Evolutionary conservation across 2,329 filamentous ascomycete genomes (phyloP), one percentile per base, ranked within the genome.

Genomic region (Tolypocladium amazonense): DNA sequence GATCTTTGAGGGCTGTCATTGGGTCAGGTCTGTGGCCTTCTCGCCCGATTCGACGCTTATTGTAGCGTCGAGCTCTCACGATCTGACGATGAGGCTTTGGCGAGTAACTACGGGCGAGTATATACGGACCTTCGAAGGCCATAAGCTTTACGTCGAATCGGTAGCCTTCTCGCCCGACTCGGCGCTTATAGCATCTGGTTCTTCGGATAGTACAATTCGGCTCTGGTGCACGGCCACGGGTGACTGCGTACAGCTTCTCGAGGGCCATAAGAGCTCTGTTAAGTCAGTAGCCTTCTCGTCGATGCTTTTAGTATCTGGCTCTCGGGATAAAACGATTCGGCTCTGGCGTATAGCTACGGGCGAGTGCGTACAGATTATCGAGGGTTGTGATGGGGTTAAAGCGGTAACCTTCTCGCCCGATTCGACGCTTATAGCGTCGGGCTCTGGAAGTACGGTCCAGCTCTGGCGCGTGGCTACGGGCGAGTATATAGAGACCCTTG

Each of bases 151-250:
- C n/a, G n/a, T 56, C n/a, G 20, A 8, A 4, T 56, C 56, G 33
- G 56, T 62, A 11, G 56, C 52, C n/a, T 61, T 62, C 56, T 59
- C 60, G 25, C 55, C 54, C 3, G 57, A 63, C 37, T 30, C 47
- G 38, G 39, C 30, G 33, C 38, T 53, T 11, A 27, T 63, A 3
- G 61, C 58, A 1, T 62, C 59, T 6, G 59, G 38, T 12, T 62
- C 61, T 9, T 11, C 11, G 2, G 54, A 56, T 39, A 25, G 3
- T 33, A 56, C 54, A 6, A 38, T 58, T 11, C n/a, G 45, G 33
- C 27, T 50, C 25, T 58, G 57, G 57, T 23, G 50, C 12, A 33
- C n/a, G 20, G 45, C 43, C 18, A 57, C 43, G 47, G 57, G 57
- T 43, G 30, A 30, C 20, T 45, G 30, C 45, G 8, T 27, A 2